Evolutionary conservation across 2,329 filamentous ascomycete species (phyloP), one percentile per base, ranked within the genome.

Genomic region (Lasiodiplodia hormozganensis): DNA sequence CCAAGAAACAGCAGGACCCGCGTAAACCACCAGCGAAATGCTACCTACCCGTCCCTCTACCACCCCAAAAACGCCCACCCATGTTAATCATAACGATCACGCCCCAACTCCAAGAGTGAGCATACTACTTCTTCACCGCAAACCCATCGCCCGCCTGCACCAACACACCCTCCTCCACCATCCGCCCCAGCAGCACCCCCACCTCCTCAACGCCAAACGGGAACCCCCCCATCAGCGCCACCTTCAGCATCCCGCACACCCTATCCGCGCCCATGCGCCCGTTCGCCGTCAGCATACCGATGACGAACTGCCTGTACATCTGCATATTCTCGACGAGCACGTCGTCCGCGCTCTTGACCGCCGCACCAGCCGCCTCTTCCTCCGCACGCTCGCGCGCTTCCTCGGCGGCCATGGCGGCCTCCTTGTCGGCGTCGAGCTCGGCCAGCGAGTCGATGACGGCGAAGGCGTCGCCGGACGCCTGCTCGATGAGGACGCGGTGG

Each of bases 211-310:
- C 92, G 70, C 91, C 93, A 86, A 93, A 97, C 0, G 92, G 88
- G 76, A 97, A 97, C 2, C 94, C 94, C 14, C 93, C 93, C 0
- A 92, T 88, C 65, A 97, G 89, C 69, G 95, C 87, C 86, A 98
- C 95, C 81, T 93, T 93, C 85, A 99, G 86, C 93, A 98, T 97
- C 90, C 94, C 97, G 10, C 89, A 86, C 72, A 99, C 96, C 77
- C 94, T 88, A 67, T 85, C 85, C 69, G 94, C 82, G 62, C 92
- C 90, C 92, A 97, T 96, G 34, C 91, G 88, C 21, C 91, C 91
- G 73, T 93, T 91, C 79, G 97, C 97, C 70, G 93, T 97, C 80
- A 99, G 83, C 96, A 99, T 98, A 64, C 93, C 93, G 68, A 94
- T 85, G 69, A 99, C 94, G 77, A 97, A 98, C 75, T 94, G 91